Evolutionary conservation across 768 basidiomycete species (phyloP).

Genomic region (Hydnomerulius pinastri): DNA sequence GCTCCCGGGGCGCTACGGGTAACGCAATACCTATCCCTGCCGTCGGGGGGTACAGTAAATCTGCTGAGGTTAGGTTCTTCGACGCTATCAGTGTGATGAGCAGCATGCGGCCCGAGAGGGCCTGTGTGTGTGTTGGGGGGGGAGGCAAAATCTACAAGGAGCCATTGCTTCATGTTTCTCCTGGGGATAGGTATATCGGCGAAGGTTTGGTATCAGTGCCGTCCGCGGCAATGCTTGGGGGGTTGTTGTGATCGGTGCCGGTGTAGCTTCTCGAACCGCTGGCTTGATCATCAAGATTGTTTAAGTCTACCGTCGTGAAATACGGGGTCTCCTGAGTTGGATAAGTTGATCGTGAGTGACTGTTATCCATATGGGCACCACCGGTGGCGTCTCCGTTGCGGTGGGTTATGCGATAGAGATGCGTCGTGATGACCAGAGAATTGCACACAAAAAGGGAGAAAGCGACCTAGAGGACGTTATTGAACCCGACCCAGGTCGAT

Average conservation of each 20-base stretch:
- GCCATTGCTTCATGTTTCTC: too few relatives aligned
- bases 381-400: neutral
- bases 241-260: neutral
- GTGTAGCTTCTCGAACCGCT: neutral
- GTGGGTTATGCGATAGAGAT: constrained; percentile 9
- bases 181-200: too few relatives aligned
- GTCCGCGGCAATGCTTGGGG: too few relatives aligned
- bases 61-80: too few relatives aligned
- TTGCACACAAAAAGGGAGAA: constrained; percentile 17
- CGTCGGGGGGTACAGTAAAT: too few relatives aligned
- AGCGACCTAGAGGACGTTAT: constrained; percentile 12
- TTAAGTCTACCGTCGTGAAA: constrained; percentile 13
- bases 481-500: neutral
- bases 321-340: neutral
- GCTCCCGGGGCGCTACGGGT: too few relatives aligned
- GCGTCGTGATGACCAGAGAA: constrained; percentile 8
- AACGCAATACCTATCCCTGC: too few relatives aligned
- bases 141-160: too few relatives aligned
- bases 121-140: too few relatives aligned
- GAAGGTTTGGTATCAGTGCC: too few relatives aligned
- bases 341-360: neutral
- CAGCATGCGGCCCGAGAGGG: too few relatives aligned
- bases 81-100: too few relatives aligned
- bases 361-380: neutral
- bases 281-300: neutral